A percentile compares a stretch with the other conserved stretches of the same genome.
These are phyloP conservation scores for Hemileccinum impolitum DNA, from an alignment of 768 basidiomycete species.

Conservation along the genomic window DNA sequence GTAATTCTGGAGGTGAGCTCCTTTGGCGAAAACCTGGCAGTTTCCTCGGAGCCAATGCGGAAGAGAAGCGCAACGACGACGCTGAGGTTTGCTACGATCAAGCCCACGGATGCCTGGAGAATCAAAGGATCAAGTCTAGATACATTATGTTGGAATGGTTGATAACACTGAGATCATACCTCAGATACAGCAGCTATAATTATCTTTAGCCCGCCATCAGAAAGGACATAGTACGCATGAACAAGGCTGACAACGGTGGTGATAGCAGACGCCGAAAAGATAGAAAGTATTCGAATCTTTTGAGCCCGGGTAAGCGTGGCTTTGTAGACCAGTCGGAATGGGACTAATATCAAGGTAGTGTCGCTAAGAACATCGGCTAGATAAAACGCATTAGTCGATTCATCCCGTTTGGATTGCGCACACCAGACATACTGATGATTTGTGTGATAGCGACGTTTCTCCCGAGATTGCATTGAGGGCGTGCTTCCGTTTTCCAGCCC, in stretches of 20 bases:
- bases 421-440: background rate
- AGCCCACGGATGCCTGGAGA: background rate
- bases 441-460: background rate
- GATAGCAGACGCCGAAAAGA: slow-evolving; percentile 7
- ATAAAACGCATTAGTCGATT: background rate
- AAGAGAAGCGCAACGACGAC: slow-evolving; percentile 5
- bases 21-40: background rate
- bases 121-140: background rate
- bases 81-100: slow-evolving; percentile 4
- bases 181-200: background rate
- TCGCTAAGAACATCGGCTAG: slow-evolving; percentile 4
- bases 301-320: background rate
- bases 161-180: background rate
- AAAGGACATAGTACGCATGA: slow-evolving; percentile 3
- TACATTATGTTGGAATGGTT: background rate
- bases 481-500: background rate
- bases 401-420: background rate
- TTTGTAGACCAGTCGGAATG: slow-evolving; percentile 1
- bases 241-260: slow-evolving; percentile 2
- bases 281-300: slow-evolving; percentile 3
- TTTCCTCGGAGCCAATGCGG: slow-evolving; percentile 4
- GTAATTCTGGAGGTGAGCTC: too few species aligned
- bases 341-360: background rate
- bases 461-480: background rate
- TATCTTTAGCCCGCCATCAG: background rate